Base-by-base conservation (phyloP, 176 grass and related monocot genomes). In the Leersia perrieri region DNA sequence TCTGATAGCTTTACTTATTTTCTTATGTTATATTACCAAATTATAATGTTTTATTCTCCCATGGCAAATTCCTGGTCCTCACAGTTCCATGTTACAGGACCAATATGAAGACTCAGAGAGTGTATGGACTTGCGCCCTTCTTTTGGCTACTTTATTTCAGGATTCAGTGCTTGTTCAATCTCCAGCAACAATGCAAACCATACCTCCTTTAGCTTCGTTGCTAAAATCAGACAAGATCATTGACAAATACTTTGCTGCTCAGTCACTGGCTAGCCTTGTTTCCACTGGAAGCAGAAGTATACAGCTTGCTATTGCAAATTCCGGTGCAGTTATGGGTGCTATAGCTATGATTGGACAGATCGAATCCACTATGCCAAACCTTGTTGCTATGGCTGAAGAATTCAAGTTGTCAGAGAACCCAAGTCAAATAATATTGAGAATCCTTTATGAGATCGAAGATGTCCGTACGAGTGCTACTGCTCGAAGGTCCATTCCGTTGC, bases 121-220 rank as follows among this genome's bases (percentile, higher is more conserved):
- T 32, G 85, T 93, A 66, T 95, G 95, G 92, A 89, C 81, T 66
- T 91, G 86, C 20, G 53, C 88, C 39, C 95, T 98, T 94, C 81
- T 98, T 40, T 91, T 98, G 83, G 86, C 95, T 86, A 89, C 94
- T 67, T 87, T 98, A 66, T 98, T 98, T 84, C 90, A 95, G 82
- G 92, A 98, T 89, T 34, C 80, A 83, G 73, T 78, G 25, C 61
- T 95, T 70, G 87, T 95, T 87, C 92, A 93, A 58, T 94, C 90
- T 89, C 92, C 95, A 63, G 71, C 77, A 83, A 83, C 83, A 60
- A 87, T 87, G 77, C 81, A 71, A 74, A 91, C 75, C 32, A 66
- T 98, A 77, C 86, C 95, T 89, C 91, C 66, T 83, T 89, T 98
- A 29, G 86, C 87, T 77, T 91, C 81, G n/a, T 74, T 94, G 84